Percentiles rank a stretch among this genome's conserved stretches.
Evolutionary conservation across 2,329 filamentous ascomycete genomes (phyloP).

Genomic region (Fusarium subglutinans): DNA sequence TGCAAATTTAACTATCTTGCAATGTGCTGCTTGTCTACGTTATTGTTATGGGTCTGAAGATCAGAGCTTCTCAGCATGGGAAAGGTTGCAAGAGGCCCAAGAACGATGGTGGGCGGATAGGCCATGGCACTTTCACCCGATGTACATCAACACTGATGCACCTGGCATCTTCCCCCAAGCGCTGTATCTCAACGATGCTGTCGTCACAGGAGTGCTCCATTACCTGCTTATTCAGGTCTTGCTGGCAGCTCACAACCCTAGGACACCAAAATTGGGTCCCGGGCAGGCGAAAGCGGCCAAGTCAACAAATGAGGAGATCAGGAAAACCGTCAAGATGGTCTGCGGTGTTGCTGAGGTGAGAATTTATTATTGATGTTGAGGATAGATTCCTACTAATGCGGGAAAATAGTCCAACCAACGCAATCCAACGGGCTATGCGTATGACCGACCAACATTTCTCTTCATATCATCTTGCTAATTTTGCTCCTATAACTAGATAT

Average conservation of each 20-base stretch:
- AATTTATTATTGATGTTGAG: too few species aligned
- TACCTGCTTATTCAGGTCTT: constrained; percentile 42
- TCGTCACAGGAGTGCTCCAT: constrained; percentile 43
- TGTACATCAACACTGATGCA: constrained; percentile 31
- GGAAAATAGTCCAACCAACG: constrained; percentile 34
- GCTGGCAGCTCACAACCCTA: constrained; percentile 43
- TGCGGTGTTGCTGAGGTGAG: constrained; percentile 44
- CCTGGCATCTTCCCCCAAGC: constrained; percentile 33
- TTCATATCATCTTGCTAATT: background rate
- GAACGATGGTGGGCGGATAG: constrained; percentile 43
- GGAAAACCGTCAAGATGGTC: constrained; percentile 41
- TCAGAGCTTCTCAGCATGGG: constrained; percentile 36
- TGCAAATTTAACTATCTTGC: constrained; percentile 41
- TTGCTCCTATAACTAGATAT: constrained; percentile 22
- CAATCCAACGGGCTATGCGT: constrained; percentile 36
- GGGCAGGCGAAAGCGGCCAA: constrained; percentile 40
- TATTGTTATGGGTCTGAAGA: constrained; percentile 44
- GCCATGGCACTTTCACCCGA: constrained; percentile 43
- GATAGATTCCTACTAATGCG: background rate
- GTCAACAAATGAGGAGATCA: constrained; percentile 42
- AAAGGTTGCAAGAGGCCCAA: constrained; percentile 35
- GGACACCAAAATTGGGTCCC: constrained; percentile 39
- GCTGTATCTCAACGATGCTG: constrained; percentile 42
- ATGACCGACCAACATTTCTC: background rate
- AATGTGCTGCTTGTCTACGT: constrained; percentile 42